Evolutionary conservation across 2,329 filamentous ascomycete species (phyloP).

Genomic region (Aspergillus japonicus): DNA sequence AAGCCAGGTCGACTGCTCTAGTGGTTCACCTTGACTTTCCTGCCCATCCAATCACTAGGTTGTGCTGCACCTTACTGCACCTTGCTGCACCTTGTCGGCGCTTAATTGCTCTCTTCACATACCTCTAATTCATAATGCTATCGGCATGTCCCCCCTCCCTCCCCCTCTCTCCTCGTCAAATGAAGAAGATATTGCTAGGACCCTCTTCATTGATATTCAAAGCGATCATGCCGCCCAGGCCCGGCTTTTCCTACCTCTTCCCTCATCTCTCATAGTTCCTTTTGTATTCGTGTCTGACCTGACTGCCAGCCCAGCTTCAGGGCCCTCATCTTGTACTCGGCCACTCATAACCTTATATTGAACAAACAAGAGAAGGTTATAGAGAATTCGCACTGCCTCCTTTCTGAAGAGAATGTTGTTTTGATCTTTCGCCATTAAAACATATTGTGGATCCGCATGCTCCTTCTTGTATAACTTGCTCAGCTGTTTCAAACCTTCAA

Average conservation of each 20-base stretch:
- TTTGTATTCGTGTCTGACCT: constrained; percentile 21
- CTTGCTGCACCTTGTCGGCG: constrained; percentile 24
- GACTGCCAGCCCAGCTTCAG: background rate
- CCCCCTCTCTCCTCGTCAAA: constrained; percentile 12
- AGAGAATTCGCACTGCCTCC: too few species aligned
- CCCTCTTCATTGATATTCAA: constrained; percentile 33
- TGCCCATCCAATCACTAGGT: constrained; percentile 19
- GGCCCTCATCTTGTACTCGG: background rate
- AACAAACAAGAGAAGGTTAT: background rate
- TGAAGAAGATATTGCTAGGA: constrained; percentile 15
- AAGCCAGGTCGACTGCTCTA: constrained; percentile 26
- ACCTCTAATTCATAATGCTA: constrained; percentile 10
- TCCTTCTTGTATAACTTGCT: background rate
- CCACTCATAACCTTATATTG: background rate
- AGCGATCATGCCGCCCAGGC: constrained; percentile 16
- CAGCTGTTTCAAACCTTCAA: background rate
- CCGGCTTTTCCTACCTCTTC: constrained; percentile 14
- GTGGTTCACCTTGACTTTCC: constrained; percentile 16
- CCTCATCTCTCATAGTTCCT: constrained; percentile 17
- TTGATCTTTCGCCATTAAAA: too few species aligned
- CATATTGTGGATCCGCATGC: background rate
- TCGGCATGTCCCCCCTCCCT: constrained; percentile 16
- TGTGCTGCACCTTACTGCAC: constrained; percentile 18
- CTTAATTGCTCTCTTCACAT: constrained; percentile 28
- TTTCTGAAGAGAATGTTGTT: too few species aligned